A percentile compares a stretch with the other conserved stretches of the same genome.
Evolutionary conservation across 208 protist species (phyloP).

Genomic region (Leptomonas pyrrhocoris): DNA sequence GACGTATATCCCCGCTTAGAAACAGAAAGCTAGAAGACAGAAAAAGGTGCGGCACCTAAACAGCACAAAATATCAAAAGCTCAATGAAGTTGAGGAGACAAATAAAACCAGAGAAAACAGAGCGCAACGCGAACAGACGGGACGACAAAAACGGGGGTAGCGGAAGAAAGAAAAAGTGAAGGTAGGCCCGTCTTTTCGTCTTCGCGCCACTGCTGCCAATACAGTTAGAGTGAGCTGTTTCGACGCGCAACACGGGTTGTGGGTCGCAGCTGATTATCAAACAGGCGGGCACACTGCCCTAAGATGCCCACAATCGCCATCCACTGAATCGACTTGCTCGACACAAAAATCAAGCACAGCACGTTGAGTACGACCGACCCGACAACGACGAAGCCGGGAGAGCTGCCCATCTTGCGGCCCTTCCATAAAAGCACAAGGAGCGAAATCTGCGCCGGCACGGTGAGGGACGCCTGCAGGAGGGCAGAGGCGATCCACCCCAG

Average conservation of each 20-base stretch:
- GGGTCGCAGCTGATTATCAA: conserved; percentile 35
- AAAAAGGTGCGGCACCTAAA: no score
- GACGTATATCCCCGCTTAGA: no score
- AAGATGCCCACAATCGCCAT: conserved; percentile 64
- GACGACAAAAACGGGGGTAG: no score
- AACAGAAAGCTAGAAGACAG: no score
- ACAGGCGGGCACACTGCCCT: conserved; percentile 58
- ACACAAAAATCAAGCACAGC: conserved; percentile 48
- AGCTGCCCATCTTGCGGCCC: conserved; percentile 44
- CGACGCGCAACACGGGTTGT: conserved; percentile 27
- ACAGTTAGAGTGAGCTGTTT: neutral
- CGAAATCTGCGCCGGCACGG: conserved; percentile 22
- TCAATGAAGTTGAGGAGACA: no score
- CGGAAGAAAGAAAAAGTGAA: no score
- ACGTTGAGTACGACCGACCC: conserved; percentile 48
- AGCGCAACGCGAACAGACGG: no score
- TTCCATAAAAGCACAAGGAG: conserved; percentile 32
- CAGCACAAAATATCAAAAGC: no score
- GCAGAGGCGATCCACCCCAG: conserved; percentile 9
- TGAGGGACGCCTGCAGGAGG: conserved; percentile 23
- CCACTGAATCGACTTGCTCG: conserved; percentile 65
- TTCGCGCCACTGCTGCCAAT: neutral
- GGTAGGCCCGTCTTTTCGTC: neutral
- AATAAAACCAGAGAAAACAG: no score
- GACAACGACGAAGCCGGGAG: conserved; percentile 38